A percentile compares a stretch with the other conserved stretches of the same genome.
phyloP scores from a whole-genome alignment of 2,329 filamentous ascomycete genomes.

The Didymella glomerata region DNA sequence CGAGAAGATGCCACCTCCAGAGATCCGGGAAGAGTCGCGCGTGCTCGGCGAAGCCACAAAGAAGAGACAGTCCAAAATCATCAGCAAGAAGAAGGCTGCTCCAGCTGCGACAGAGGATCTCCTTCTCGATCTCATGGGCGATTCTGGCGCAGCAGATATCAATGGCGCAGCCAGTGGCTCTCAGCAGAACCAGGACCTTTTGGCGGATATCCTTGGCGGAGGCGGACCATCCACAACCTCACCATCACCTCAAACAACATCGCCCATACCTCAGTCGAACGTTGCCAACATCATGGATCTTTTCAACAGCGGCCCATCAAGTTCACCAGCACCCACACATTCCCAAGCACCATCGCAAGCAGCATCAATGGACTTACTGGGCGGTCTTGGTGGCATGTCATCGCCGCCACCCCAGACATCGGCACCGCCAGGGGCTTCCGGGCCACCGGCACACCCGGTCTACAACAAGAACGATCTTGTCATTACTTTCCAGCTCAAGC shows the following conservation, averaged over 20 bases:
- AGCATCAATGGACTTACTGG: conserved; percentile 53
- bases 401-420: conserved; percentile 60
- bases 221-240: conserved; percentile 59
- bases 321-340: conserved; percentile 48
- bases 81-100: conserved; percentile 71
- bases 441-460: conserved; percentile 68
- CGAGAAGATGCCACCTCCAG: conserved; percentile 96
- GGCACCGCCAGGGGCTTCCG: conserved; percentile 47
- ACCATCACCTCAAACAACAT: conserved; percentile 53
- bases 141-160: conserved; percentile 67
- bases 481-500: conserved; percentile 83
- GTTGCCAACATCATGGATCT: conserved; percentile 84
- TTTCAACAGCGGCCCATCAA: conserved; percentile 66
- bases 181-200: conserved; percentile 78
- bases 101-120: conserved; percentile 93
- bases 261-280: conserved; percentile 51
- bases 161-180: conserved; percentile 65
- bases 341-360: conserved; percentile 51
- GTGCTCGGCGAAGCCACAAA: conserved; percentile 81
- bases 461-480: conserved; percentile 88
- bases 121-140: conserved; percentile 90
- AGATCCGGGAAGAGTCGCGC: conserved; percentile 94
- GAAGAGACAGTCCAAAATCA: conserved; percentile 61
- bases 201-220: conserved; percentile 90
- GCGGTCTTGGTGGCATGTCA: conserved; percentile 55